phyloP scores from a whole-genome alignment of 1,139 yeast species.

The Hemisphaericaspora xylofermentans region DNA sequence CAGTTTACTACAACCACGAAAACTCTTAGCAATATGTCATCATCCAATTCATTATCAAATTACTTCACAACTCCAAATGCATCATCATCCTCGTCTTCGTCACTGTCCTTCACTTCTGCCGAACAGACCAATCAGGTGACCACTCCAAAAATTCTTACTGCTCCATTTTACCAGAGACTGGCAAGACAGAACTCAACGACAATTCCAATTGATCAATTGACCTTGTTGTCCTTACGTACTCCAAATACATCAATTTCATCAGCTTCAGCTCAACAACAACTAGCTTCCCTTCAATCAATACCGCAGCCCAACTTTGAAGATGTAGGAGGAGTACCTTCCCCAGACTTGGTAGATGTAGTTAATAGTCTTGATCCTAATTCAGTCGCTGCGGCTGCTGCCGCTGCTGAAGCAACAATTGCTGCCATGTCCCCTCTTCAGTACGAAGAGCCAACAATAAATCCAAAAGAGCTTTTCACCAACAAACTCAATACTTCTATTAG shows the following conservation, averaged over 20 bases:
- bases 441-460: conserved; percentile 34
- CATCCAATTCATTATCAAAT: conserved; percentile 13
- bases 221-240: conserved; percentile 25
- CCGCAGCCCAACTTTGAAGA: conserved; percentile 13
- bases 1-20: not conserved
- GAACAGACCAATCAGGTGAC: conserved; percentile 5
- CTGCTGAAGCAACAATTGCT: conserved; percentile 11
- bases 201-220: conserved; percentile 32
- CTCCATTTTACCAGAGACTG: conserved; percentile 10
- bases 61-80: conserved; percentile 11
- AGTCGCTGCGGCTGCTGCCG: conserved; percentile 13
- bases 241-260: conserved; percentile 8
- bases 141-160: conserved; percentile 9
- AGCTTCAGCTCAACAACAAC: conserved; percentile 5
- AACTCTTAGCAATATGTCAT: conserved; percentile 11
- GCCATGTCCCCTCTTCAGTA: conserved; percentile 5
- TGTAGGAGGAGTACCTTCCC: conserved; percentile 2
- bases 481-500: conserved; percentile 16
- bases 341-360: conserved; percentile 7
- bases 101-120: conserved; percentile 10
- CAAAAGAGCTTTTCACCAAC: conserved; percentile 28
- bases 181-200: conserved; percentile 14
- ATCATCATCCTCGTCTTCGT: conserved; percentile 10
- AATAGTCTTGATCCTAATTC: conserved; percentile 11
- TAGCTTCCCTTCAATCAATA: conserved; percentile 6